Evolutionary conservation across 1,284 basidiomycete genomes (phyloP).

Genomic region (Microbotryum saponariae): DNA sequence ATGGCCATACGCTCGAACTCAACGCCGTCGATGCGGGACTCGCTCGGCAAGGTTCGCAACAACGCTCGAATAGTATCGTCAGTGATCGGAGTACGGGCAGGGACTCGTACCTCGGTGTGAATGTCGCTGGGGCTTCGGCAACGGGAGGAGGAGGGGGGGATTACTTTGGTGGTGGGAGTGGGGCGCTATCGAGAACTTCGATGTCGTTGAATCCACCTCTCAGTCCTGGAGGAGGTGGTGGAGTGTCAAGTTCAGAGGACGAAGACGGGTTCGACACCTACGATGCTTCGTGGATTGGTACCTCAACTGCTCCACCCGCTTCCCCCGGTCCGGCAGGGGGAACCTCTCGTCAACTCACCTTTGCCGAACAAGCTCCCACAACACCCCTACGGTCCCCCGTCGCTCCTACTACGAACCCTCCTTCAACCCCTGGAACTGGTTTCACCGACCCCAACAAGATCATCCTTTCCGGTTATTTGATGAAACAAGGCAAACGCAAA

Average conservation of each 20-base stretch:
- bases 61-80: background rate
- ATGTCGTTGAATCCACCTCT: constrained; percentile 17
- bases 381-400: background rate
- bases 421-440: background rate
- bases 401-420: background rate
- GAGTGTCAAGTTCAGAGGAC: constrained; percentile 47
- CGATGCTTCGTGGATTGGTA: constrained; percentile 7
- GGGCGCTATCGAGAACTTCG: background rate
- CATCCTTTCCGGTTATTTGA: constrained; percentile 81
- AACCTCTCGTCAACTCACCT: background rate
- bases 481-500: constrained; percentile 92
- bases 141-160: background rate
- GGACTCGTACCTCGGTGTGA: background rate
- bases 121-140: background rate
- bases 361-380: too few relatives aligned
- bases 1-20: background rate
- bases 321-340: background rate
- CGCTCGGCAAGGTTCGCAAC: background rate
- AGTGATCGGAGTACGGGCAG: too few relatives aligned
- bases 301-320: background rate
- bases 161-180: background rate
- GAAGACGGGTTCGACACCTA: constrained; percentile 30
- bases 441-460: constrained; percentile 48
- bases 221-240: constrained; percentile 48
- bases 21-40: constrained; percentile 1